Conservation (phyloP, 2,329 filamentous ascomycete species). For the Claviceps sp. region DNA sequence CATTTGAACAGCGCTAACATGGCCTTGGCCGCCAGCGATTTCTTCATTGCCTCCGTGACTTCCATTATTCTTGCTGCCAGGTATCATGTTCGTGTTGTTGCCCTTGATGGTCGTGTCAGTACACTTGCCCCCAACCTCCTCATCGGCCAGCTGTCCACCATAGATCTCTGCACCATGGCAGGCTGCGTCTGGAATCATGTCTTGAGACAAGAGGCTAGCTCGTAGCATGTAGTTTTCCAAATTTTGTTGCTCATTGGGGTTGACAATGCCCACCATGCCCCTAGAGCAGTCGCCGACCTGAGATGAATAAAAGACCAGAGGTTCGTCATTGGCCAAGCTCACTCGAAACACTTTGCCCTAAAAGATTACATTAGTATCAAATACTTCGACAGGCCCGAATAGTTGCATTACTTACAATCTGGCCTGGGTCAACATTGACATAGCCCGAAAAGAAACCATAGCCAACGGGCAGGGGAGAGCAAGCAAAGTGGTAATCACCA, state of each 20-base stretch:
- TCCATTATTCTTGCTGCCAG: neutral
- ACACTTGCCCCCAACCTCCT: neutral
- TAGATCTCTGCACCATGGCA: slow-evolving; percentile 18
- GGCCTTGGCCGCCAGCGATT: neutral
- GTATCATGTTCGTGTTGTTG: neutral
- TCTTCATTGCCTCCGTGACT: neutral
- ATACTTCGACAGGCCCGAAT: neutral
- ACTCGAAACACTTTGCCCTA: slow-evolving; percentile 24
- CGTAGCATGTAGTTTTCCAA: slow-evolving; percentile 19
- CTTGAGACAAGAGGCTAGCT: slow-evolving; percentile 14
- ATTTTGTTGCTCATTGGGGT: slow-evolving; percentile 17
- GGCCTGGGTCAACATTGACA: slow-evolving; percentile 15
- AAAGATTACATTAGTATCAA: neutral
- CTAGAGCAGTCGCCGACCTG: slow-evolving; percentile 22
- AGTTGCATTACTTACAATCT: slow-evolving; percentile 13
- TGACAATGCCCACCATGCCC: slow-evolving; percentile 28
- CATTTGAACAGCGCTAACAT: neutral
- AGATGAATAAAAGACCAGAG: slow-evolving; percentile 26
- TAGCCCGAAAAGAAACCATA: slow-evolving; percentile 27
- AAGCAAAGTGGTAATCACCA: slow-evolving; percentile 23
- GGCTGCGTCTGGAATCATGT: slow-evolving; percentile 14
- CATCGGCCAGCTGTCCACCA: slow-evolving; percentile 17
- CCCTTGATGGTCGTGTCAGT: neutral
- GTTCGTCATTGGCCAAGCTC: slow-evolving; percentile 18
- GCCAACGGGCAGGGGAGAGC: slow-evolving; percentile 18